Conservation (phyloP, 2,329 filamentous ascomycete genomes). For the Clonostachys rosea region DNA sequence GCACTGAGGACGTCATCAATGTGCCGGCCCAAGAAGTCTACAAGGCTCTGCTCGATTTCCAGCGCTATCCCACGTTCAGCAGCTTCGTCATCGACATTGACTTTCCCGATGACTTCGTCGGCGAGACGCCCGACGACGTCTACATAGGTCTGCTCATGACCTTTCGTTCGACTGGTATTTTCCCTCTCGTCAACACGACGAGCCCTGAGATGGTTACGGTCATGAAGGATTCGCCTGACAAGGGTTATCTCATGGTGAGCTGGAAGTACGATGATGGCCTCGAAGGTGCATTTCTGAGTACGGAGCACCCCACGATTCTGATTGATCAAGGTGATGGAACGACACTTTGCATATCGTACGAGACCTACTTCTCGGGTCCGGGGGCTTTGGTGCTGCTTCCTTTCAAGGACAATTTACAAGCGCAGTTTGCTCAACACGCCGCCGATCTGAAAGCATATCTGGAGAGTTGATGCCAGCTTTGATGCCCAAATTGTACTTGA, state of each 20-base stretch:
- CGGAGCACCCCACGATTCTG: conserved; percentile 4
- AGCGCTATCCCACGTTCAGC: conserved; percentile 25
- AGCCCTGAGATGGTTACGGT: conserved; percentile 4
- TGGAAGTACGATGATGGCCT: conserved; percentile 5
- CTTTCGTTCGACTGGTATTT: conserved; percentile 2
- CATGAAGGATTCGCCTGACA: conserved; percentile 1
- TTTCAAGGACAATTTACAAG: conserved; percentile 2
- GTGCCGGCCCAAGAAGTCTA: conserved; percentile 16
- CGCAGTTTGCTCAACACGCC: conserved; percentile 1
- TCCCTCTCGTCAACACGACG: conserved; percentile 5
- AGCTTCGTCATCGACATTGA: conserved; percentile 4
- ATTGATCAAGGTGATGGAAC: conserved; percentile 4
- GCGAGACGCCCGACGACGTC: conserved; percentile 4
- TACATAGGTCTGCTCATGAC: conserved; percentile 4
- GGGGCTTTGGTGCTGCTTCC: conserved; percentile 2
- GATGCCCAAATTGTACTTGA: too few relatives aligned
- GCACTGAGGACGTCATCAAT: conserved; percentile 20
- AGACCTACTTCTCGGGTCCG: conserved; percentile 4
- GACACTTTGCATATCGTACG: conserved; percentile 4
- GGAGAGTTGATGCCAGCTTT: background rate
- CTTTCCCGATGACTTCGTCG: conserved; percentile 1
- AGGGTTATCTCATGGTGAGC: conserved; percentile 2
- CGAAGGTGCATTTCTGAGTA: conserved; percentile 2
- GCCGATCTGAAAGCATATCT: conserved; percentile 3
- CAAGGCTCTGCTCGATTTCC: conserved; percentile 18